phyloP scores from a whole-genome alignment of 768 basidiomycete species.

The Amanita thiersii region DNA sequence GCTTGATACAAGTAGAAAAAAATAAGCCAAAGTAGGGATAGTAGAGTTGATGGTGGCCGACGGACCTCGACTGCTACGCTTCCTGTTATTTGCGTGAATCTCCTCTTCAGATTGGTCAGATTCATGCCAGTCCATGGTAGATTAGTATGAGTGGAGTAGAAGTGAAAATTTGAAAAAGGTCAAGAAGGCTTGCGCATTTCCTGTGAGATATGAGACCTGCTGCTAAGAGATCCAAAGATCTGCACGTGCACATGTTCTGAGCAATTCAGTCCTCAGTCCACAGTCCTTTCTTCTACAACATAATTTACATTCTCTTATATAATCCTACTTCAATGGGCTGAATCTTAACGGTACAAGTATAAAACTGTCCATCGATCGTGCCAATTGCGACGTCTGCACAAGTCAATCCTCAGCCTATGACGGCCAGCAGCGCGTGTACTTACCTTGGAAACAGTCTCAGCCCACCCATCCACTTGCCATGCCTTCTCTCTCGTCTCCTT shows the following conservation, averaged over 20 bases:
- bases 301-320: neutral
- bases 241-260: conserved; percentile 5
- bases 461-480: conserved; percentile 95
- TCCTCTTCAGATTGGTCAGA: conserved; percentile 59
- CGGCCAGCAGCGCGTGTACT: conserved; percentile 11
- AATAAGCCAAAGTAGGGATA: conserved; percentile 10
- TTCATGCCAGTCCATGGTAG: conserved; percentile 47
- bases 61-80: conserved; percentile 59
- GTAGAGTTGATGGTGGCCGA: neutral
- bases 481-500: conserved; percentile 84
- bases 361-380: conserved; percentile 79
- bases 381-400: conserved; percentile 77
- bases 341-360: conserved; percentile 75
- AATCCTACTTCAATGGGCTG: conserved; percentile 70
- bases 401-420: conserved; percentile 11
- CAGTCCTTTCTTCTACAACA: neutral
- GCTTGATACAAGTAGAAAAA: conserved; percentile 40
- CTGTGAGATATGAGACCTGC: neutral
- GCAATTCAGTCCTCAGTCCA: neutral
- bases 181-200: conserved; percentile 8
- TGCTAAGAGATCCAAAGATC: neutral
- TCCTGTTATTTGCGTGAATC: conserved; percentile 24
- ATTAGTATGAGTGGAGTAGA: conserved; percentile 13
- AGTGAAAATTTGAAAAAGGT: conserved; percentile 14
- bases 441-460: conserved; percentile 88